Evolutionary conservation across 805 yeast genomes (phyloP).

Genomic region (Lipomyces sp.): DNA sequence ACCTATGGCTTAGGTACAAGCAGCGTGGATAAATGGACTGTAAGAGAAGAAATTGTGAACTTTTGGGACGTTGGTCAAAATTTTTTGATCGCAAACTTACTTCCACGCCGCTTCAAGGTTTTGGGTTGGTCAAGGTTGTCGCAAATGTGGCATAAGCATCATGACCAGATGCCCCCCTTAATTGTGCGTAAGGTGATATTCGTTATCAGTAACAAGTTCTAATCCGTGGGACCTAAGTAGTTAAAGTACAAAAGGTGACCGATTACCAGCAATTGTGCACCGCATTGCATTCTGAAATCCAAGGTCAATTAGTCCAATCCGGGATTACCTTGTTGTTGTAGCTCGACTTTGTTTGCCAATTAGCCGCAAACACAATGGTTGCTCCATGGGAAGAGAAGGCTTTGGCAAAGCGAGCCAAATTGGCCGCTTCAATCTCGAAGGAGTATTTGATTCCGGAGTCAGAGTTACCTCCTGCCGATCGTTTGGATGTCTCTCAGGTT

Average conservation of each 20-base stretch:
- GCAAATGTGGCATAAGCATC: not conserved
- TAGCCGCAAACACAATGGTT: not conserved
- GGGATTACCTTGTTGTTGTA: not conserved
- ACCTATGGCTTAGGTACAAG: not conserved
- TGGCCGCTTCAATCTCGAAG: conserved; percentile 37
- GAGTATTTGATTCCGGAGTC: conserved; percentile 37
- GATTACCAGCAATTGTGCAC: too few species aligned
- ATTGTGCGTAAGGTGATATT: too few species aligned
- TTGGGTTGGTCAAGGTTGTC: not conserved
- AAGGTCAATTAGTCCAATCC: not conserved
- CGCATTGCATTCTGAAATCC: not conserved
- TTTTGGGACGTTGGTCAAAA: not conserved
- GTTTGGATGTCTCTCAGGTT: conserved; percentile 37
- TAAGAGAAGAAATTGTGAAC: not conserved
- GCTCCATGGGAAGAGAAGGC: conserved; percentile 34
- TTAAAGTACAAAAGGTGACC: too few species aligned
- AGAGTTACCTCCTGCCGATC: conserved; percentile 37
- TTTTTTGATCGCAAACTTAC: not conserved
- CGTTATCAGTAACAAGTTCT: too few species aligned
- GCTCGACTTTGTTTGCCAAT: not conserved
- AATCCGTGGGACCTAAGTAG: too few species aligned
- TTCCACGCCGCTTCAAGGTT: not conserved
- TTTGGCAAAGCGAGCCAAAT: conserved; percentile 34
- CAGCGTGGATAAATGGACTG: not conserved
- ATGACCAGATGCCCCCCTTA: not conserved